Evolutionary conservation across 768 basidiomycete species (phyloP), one percentile per base, ranked within the genome.

Genomic region (Filobasidium wieringae): DNA sequence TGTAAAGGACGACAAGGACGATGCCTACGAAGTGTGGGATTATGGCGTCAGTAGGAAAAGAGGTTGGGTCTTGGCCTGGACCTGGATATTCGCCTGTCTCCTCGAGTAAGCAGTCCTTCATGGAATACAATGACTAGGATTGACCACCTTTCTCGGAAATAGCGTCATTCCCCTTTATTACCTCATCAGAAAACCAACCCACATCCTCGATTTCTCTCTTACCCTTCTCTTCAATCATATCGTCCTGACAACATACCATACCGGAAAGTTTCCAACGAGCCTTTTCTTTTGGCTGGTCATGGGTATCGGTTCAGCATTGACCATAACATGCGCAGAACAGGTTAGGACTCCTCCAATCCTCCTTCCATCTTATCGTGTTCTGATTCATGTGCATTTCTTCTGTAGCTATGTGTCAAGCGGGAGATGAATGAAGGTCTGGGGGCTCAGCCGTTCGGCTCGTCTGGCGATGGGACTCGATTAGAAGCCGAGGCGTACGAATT

Each of bases 151-250:
- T 41, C 56, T n/a, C 79, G n/a, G n/a, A n/a, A 79, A 66, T 64
- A 83, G 82, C 69, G 76, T 93, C 54, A 85, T 84, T 68, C 91
- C 84, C 70, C 78, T 97, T 8, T 97, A 88, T 74, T 79, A 80
- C 61, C 79, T 99, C 68, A 79, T 99, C 71, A 85, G 90, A 47
- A 81, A 88, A 47, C 95, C 95, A 34, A 87, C 93, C 22, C 80
- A 93, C 65, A 86, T 97, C 68, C 84, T 99, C 65, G 95, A 99
- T 76, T 95, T 95, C 74, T 79, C 88, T 8, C 72, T 93, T 59
- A 97, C 95, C 0, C 81, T 97, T 49, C 76, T 87, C 49, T 87
- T 93, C 79, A 87, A 84, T 70, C 95, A 99, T 73, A 77, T 93
- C 58, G 84, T 97, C 55, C 77, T 97, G 60, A 93, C 95, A 54